Evolutionary conservation across 2,329 filamentous ascomycete genomes (phyloP).

Genomic region (Neopestalotiopsis sp.): DNA sequence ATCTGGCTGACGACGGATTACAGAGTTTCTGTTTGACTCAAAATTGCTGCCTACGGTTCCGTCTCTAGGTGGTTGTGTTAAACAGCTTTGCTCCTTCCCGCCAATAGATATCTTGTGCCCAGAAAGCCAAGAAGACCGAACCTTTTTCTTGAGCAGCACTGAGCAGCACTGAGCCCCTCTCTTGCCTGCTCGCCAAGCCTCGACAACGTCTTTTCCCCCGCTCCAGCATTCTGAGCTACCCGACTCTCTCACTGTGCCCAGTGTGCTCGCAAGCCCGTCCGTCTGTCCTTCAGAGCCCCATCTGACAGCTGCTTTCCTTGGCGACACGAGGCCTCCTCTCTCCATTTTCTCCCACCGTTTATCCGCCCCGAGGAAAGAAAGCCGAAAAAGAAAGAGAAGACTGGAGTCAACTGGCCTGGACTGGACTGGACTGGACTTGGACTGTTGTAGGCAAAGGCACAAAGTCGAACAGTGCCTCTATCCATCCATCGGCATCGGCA

Average conservation of each 20-base stretch:
- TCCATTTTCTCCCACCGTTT: background rate
- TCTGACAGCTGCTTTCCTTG: constrained; percentile 7
- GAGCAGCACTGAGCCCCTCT: background rate
- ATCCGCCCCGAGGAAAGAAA: background rate
- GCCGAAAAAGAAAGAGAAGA: background rate
- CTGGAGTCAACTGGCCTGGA: background rate
- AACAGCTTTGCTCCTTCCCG: background rate
- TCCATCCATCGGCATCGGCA: background rate
- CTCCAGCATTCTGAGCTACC: constrained; percentile 4
- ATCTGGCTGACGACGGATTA: background rate
- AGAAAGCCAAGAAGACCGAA: constrained; percentile 10
- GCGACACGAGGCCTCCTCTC: constrained; percentile 15
- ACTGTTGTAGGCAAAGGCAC: background rate
- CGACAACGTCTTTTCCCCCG: constrained; percentile 9
- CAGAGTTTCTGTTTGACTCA: background rate
- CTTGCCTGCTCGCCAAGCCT: background rate
- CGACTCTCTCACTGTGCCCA: background rate
- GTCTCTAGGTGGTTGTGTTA: background rate
- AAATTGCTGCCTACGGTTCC: background rate
- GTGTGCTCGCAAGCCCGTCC: background rate
- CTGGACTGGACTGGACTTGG: too few species aligned
- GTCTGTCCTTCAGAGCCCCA: background rate
- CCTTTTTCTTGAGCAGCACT: background rate
- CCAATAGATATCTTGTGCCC: background rate
- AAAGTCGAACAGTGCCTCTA: background rate